These are phyloP conservation scores for Thalassiosira profunda DNA, from an alignment of 108 stramenopile genomes.

Conservation along the genomic window DNA sequence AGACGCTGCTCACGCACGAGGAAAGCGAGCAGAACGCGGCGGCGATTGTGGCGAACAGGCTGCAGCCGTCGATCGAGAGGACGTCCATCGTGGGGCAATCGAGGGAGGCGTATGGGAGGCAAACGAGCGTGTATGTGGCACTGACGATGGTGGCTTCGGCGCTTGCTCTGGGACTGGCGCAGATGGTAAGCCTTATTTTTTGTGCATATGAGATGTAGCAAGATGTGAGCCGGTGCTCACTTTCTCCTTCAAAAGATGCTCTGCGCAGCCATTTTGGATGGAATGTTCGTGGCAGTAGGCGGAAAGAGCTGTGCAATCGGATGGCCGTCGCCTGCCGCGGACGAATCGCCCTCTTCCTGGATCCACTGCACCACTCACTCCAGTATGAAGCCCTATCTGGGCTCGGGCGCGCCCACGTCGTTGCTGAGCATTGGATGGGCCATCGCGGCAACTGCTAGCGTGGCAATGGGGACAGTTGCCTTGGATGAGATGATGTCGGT, in stretches of 20 bases:
- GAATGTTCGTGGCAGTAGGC: conserved; percentile 25
- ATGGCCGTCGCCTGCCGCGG: not conserved
- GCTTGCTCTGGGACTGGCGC: conserved; percentile 10
- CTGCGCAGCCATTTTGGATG: conserved; percentile 41
- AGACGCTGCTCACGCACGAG: conserved; percentile 2
- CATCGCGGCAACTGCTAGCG: conserved; percentile 17
- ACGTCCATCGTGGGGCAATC: conserved; percentile 43
- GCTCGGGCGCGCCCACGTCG: conserved; percentile 35
- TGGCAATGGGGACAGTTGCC: conserved; percentile 31
- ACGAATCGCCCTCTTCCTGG: not conserved
- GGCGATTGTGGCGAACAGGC: not conserved
- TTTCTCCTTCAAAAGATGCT: conserved; percentile 46
- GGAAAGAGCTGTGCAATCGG: conserved; percentile 43
- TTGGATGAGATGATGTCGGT: conserved; percentile 43
- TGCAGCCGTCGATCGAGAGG: conserved; percentile 19
- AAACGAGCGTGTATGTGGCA: conserved; percentile 17
- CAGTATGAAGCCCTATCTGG: conserved; percentile 35
- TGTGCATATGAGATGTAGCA: no score
- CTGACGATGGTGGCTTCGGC: conserved; percentile 45
- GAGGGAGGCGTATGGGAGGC: conserved; percentile 18
- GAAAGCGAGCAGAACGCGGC: not conserved
- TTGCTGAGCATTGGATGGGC: conserved; percentile 29
- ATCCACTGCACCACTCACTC: conserved; percentile 30
- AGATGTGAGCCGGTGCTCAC: no score
- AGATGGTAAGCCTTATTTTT: no score